Conservation (phyloP, 345 rosid genomes). For the Rhodamnia rubescens region DNA sequence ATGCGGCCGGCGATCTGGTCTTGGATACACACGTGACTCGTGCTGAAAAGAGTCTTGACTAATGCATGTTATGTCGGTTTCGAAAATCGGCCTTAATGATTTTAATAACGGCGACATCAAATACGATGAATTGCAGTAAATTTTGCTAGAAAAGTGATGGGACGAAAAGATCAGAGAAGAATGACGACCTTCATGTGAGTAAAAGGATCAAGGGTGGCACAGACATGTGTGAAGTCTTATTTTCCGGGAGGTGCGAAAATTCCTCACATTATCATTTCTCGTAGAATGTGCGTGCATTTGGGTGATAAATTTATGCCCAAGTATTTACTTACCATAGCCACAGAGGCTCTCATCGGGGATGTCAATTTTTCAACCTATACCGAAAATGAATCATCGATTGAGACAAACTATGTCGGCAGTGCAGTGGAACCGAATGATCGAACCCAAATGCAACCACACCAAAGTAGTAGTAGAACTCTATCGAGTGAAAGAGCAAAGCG, state of each 20-base stretch:
- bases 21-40: not conserved
- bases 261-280: not conserved
- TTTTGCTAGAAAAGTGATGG: not conserved
- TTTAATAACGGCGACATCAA: not conserved
- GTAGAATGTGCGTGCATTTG: not conserved
- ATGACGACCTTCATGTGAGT: not conserved
- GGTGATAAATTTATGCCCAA: not conserved
- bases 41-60: not conserved
- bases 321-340: not conserved
- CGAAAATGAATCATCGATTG: not conserved
- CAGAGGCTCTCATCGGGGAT: rapidly evolving
- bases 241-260: not conserved
- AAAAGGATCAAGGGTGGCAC: not conserved
- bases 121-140: not conserved
- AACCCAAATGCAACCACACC: not conserved
- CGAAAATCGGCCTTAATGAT: not conserved
- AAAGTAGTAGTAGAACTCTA: not conserved
- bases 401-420: not conserved
- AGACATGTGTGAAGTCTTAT: not conserved
- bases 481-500: too few species aligned
- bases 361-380: not conserved
- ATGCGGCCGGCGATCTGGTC: not conserved
- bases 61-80: not conserved
- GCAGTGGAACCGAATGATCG: not conserved
- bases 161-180: not conserved